Evolutionary conservation across 2,329 filamentous ascomycete genomes (phyloP), one percentile per base, ranked within the genome.

Genomic region (Madurella mycetomatis): DNA sequence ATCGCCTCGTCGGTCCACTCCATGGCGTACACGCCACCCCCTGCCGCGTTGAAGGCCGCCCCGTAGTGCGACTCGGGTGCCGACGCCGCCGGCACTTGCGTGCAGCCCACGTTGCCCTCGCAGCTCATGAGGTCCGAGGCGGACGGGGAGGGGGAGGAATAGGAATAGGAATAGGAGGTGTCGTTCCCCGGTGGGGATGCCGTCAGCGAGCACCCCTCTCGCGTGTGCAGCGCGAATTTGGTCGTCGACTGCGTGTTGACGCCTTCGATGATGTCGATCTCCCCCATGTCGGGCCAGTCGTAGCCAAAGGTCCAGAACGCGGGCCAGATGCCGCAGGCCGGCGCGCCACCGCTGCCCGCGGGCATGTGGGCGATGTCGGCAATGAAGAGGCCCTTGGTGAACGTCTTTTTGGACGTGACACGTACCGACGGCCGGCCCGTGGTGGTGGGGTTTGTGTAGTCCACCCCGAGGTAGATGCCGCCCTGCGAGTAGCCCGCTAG

Each of bases 261-360:
- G 39, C 87, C 87, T 72, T 92, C 88, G 62, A 92, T 82, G 64
- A 92, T 87, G 68, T 92, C 88, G 63, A 92, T 88, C 71, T 92
- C 88, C 45, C 88, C 88, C 8, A 76, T 74, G 41, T 67, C 68
- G 1, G 88, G 88, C 88, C 88, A 92, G 65, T 79, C 70, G n/a
- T 77, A 74, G 15, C 87, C 87, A 34, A 89, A 77, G 49, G 74
- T 76, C 81, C 81, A 88, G 68, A 86, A 87, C 13, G 88, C 88
- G 1, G 88, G 87, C 88, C 88, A 92, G 13, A 83, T 79, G 34
- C 87, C 88, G 65, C 88, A 91, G 56, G 58, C 59, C 19, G 40
- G 49, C 16, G 49, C 42, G 1, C 52, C 44, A 12, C 45, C 51
- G 1, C 76, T 73, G 41, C 81, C 82, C 17, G 78, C 78, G n/a